phyloP scores from a whole-genome alignment of 2,329 filamentous ascomycete genomes.

The Colletotrichum sp. region DNA sequence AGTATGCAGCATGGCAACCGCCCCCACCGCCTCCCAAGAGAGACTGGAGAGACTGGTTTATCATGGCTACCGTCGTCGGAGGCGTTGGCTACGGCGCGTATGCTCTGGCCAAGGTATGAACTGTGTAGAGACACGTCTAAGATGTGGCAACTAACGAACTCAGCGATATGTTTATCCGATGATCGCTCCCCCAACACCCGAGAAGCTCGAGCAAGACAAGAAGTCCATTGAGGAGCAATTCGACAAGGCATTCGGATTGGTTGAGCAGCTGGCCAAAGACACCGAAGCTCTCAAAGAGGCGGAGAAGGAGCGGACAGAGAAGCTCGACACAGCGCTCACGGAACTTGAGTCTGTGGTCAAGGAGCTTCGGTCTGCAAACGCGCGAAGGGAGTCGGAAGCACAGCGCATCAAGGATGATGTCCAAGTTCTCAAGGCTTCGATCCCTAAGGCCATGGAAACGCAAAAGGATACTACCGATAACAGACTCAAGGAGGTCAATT shows the following conservation, averaged over 20 bases:
- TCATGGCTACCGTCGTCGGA: conserved; percentile 95
- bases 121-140: neutral
- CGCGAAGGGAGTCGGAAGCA: conserved; percentile 85
- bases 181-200: conserved; percentile 90
- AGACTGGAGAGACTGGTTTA: conserved; percentile 99
- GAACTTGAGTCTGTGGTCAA: conserved; percentile 85
- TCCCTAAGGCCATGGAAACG: conserved; percentile 86
- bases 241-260: conserved; percentile 85
- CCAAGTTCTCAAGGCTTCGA: conserved; percentile 78
- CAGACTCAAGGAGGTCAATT: conserved; percentile 82
- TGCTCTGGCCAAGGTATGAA: conserved; percentile 77
- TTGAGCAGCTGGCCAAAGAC: conserved; percentile 91
- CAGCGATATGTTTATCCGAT: conserved; percentile 91
- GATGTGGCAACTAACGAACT: conserved; percentile 25
- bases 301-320: conserved; percentile 83
- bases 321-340: conserved; percentile 78
- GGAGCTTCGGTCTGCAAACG: conserved; percentile 81
- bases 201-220: conserved; percentile 94
- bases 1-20: conserved; percentile 62
- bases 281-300: conserved; percentile 87
- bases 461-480: conserved; percentile 85
- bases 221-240: conserved; percentile 91
- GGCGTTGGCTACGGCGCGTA: conserved; percentile 91
- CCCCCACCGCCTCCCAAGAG: conserved; percentile 71
- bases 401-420: conserved; percentile 88